These are phyloP conservation scores for Senecio squalidus DNA, from an alignment of 140 eudicot genomes.

Conservation along the genomic window DNA sequence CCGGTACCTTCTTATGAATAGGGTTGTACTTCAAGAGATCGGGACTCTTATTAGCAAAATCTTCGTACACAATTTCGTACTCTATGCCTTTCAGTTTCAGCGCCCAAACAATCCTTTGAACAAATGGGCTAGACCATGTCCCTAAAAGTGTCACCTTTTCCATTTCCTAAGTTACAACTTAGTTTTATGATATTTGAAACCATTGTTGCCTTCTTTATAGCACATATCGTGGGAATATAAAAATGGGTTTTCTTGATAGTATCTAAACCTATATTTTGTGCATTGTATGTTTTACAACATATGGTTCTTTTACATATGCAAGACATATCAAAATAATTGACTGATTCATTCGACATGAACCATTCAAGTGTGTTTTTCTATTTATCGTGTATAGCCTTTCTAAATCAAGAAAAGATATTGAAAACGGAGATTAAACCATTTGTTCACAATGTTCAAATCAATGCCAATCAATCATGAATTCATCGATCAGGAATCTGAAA, in stretches of 20 bases:
- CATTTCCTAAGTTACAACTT: slow-evolving; percentile 12
- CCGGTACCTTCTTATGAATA: slow-evolving; percentile 22
- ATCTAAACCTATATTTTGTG: neutral
- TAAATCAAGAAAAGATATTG: too few relatives aligned
- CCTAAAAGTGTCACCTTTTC: slow-evolving; percentile 22
- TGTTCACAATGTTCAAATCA: neutral
- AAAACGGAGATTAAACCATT: too few relatives aligned
- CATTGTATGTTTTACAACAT: neutral
- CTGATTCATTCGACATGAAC: neutral
- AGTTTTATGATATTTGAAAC: neutral
- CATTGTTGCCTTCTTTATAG: slow-evolving; percentile 5
- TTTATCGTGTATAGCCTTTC: neutral
- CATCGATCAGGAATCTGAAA: neutral
- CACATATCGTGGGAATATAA: neutral
- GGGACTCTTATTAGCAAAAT: slow-evolving; percentile 17
- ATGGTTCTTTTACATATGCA: neutral
- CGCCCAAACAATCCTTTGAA: slow-evolving; percentile 21
- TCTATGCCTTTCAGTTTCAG: slow-evolving; percentile 21
- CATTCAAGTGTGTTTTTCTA: neutral
- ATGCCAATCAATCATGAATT: neutral
- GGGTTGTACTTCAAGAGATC: slow-evolving; percentile 31
- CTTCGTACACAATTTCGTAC: slow-evolving; percentile 24
- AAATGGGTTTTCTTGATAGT: neutral
- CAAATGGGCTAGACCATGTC: slow-evolving; percentile 21
- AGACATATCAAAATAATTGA: neutral